These are phyloP conservation scores for Poterioochromonas sp. DNA, from an alignment of 352 stramenopile genomes.

Conservation along the genomic window DNA sequence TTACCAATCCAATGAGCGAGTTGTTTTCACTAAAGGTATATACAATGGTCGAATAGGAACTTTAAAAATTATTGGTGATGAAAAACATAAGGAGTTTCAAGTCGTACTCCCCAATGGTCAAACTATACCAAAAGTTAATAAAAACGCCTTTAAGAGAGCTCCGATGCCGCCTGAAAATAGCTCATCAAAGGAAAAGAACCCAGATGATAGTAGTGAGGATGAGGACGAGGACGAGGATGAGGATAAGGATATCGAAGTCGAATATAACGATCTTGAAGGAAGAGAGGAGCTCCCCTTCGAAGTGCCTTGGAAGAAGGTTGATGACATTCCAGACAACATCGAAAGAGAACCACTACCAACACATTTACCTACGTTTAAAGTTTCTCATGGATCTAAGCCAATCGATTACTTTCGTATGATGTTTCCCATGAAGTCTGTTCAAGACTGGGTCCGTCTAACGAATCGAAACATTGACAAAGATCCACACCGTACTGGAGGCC, in stretches of 20 bases:
- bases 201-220: too few relatives aligned
- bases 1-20: conserved; percentile 8
- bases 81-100: not conserved
- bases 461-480: conserved; percentile 15
- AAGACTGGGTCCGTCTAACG: not conserved
- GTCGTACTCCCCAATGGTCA: not conserved
- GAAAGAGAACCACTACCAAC: not conserved
- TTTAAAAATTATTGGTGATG: conserved; percentile 4
- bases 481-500: conserved; percentile 6
- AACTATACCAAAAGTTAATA: conserved; percentile 11
- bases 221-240: too few relatives aligned
- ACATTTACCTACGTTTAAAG: conserved; percentile 4
- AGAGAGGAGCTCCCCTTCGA: too few relatives aligned
- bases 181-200: too few relatives aligned
- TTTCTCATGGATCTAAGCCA: conserved; percentile 5
- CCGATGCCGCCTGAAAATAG: conserved; percentile 3
- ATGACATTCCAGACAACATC: conserved; percentile 9
- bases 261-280: too few relatives aligned
- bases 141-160: not conserved
- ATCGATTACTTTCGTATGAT: too few relatives aligned
- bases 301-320: too few relatives aligned
- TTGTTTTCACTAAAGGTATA: not conserved
- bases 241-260: conserved; percentile 4
- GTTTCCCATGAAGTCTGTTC: conserved; percentile 11
- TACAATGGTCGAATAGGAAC: not conserved